A percentile compares a stretch with the other conserved stretches of the same genome.
phyloP scores from a whole-genome alignment of 1,284 basidiomycete species.

The Golubevia pallescens region DNA sequence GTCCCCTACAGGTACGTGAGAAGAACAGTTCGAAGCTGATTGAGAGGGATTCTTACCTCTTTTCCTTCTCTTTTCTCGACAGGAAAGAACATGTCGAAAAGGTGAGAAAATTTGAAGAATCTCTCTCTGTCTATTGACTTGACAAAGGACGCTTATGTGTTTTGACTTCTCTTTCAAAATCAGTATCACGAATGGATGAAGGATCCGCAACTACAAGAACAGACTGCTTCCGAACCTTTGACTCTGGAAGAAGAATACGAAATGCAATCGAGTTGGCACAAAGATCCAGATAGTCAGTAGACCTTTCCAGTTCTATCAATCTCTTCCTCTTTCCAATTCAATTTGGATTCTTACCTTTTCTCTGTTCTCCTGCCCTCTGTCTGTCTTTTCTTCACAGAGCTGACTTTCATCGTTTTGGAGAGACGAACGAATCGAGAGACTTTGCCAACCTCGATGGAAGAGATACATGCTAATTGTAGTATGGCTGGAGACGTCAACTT shows the following conservation, averaged over 20 bases:
- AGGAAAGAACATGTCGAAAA: conserved; percentile 71
- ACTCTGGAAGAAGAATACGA: conserved; percentile 82
- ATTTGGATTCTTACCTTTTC: background rate
- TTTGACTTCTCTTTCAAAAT: conserved; percentile 7
- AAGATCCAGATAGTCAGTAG: conserved; percentile 80
- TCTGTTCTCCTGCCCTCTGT: background rate
- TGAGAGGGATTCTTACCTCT: conserved; percentile 9
- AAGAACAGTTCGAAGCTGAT: too few relatives aligned
- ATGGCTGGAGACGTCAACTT: conserved; percentile 95
- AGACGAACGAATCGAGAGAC: background rate
- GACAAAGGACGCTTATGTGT: conserved; percentile 5
- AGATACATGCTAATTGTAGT: conserved; percentile 67
- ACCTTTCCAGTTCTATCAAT: too few relatives aligned
- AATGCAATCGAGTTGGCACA: conserved; percentile 89
- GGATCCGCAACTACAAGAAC: conserved; percentile 74
- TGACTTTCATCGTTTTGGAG: conserved; percentile 86
- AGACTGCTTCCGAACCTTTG: conserved; percentile 86
- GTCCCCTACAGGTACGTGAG: conserved; percentile 44
- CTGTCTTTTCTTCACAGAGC: conserved; percentile 68
- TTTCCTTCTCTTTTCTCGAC: conserved; percentile 7
- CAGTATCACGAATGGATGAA: conserved; percentile 90
- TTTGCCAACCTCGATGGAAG: conserved; percentile 29
- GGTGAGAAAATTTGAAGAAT: conserved; percentile 63
- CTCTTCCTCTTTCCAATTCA: background rate
- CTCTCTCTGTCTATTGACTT: background rate